Conservation (phyloP, 768 basidiomycete genomes). For the Psilocybe sp. region DNA sequence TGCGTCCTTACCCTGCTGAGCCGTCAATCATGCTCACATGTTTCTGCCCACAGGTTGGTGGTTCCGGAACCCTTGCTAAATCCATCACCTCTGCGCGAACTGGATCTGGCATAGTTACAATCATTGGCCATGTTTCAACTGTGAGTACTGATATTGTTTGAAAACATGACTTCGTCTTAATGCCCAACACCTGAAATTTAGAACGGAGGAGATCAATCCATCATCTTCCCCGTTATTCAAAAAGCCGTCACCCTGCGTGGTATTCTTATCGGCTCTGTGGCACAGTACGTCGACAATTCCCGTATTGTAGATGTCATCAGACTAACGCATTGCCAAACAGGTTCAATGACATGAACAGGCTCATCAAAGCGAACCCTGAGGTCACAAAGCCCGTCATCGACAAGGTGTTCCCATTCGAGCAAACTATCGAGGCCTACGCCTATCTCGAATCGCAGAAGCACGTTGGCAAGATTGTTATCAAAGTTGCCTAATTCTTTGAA, state of each 20-base stretch:
- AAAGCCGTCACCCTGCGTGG: constrained; percentile 46
- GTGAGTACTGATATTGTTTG: background rate
- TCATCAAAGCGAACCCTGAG: constrained; percentile 38
- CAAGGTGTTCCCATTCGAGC: constrained; percentile 55
- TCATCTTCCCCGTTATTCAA: constrained; percentile 30
- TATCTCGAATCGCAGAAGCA: constrained; percentile 54
- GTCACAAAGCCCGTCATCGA: constrained; percentile 50
- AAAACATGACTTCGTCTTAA: background rate
- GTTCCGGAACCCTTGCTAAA: constrained; percentile 40
- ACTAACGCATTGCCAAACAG: constrained; percentile 21
- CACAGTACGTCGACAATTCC: constrained; percentile 38
- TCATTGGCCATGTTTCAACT: no score
- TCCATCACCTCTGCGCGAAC: constrained; percentile 36
- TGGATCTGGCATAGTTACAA: no score
- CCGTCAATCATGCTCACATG: background rate
- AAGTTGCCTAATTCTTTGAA: no score
- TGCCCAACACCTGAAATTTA: background rate
- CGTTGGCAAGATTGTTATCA: constrained; percentile 59
- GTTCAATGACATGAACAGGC: constrained; percentile 51
- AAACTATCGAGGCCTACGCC: constrained; percentile 49
- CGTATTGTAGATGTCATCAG: background rate
- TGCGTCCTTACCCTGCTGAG: background rate
- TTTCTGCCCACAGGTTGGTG: constrained; percentile 32
- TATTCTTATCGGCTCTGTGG: constrained; percentile 54
- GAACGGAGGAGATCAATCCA: constrained; percentile 11